Conservation (phyloP, 2,329 filamentous ascomycete genomes). For the Cladophialophora immunda region DNA sequence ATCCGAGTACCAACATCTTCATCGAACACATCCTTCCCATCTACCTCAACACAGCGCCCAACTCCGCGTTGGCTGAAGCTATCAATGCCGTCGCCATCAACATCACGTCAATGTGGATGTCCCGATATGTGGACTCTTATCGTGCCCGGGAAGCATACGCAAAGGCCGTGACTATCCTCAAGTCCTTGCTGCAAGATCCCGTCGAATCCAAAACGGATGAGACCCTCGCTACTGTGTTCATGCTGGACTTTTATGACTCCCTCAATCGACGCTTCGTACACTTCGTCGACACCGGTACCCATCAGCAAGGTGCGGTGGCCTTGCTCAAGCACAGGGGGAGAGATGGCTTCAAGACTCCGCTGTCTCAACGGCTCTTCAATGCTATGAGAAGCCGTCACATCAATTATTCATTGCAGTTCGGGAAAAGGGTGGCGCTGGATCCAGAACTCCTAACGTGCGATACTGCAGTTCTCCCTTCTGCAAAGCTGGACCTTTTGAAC, state of each 20-base stretch:
- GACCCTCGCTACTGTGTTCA: conserved; percentile 34
- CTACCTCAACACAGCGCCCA: conserved; percentile 24
- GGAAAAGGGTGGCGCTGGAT: conserved; percentile 22
- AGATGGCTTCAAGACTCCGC: conserved; percentile 29
- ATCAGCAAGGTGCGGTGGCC: conserved; percentile 36
- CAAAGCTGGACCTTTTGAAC: conserved; percentile 34
- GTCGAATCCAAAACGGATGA: conserved; percentile 26
- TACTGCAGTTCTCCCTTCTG: conserved; percentile 26
- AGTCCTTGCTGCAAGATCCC: conserved; percentile 24
- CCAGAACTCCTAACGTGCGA: conserved; percentile 20
- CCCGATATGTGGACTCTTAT: conserved; percentile 23
- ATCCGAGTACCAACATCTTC: conserved; percentile 36
- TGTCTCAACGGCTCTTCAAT: conserved; percentile 29
- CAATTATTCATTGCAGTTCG: conserved; percentile 27
- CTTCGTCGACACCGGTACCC: conserved; percentile 31
- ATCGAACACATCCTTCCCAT: conserved; percentile 35
- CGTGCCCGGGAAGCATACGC: conserved; percentile 26
- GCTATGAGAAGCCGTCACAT: conserved; percentile 34
- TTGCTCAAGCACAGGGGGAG: conserved; percentile 28
- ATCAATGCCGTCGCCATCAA: conserved; percentile 31
- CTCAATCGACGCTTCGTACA: conserved; percentile 33
- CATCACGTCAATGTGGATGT: conserved; percentile 35
- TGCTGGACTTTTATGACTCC: conserved; percentile 37
- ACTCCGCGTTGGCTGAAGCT: conserved; percentile 29
- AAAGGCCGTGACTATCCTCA: conserved; percentile 26